Conservation (phyloP, 2,329 filamentous ascomycete genomes). For the Trichoderma endophyticum region DNA sequence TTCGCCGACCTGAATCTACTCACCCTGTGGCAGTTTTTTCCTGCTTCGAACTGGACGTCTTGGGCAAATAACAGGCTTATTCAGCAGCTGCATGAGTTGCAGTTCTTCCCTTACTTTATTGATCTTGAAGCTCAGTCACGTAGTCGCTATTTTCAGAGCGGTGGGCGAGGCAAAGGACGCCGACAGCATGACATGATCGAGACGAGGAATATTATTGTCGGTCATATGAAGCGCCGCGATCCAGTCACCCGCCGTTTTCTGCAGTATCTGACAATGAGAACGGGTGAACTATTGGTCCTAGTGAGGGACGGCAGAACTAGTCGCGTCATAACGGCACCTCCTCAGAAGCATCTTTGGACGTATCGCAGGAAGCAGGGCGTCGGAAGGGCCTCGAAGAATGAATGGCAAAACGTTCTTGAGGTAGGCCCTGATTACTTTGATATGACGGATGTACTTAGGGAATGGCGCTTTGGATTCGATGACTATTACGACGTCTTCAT, state of each 20-base stretch:
- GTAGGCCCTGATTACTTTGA: conserved; percentile 27
- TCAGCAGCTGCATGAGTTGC: conserved; percentile 28
- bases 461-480: conserved; percentile 29
- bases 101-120: conserved; percentile 29
- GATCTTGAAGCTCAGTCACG: conserved; percentile 25
- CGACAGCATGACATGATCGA: conserved; percentile 29
- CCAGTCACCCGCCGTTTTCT: conserved; percentile 29
- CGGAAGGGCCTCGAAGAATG: conserved; percentile 28
- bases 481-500: conserved; percentile 31
- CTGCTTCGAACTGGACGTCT: conserved; percentile 28
- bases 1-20: conserved; percentile 29
- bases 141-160: conserved; percentile 23
- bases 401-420: conserved; percentile 26
- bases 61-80: conserved; percentile 26
- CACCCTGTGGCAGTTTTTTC: conserved; percentile 28
- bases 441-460: conserved; percentile 24
- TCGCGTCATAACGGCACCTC: conserved; percentile 29
- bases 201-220: conserved; percentile 28
- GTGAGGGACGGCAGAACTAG: conserved; percentile 31
- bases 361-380: conserved; percentile 26
- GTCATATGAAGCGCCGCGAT: conserved; percentile 31
- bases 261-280: conserved; percentile 28
- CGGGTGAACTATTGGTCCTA: conserved; percentile 27
- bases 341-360: conserved; percentile 28
- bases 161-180: conserved; percentile 23